These are phyloP conservation scores for Nidula niveotomentosa DNA, from an alignment of 1,284 basidiomycete genomes.

Conservation along the genomic window DNA sequence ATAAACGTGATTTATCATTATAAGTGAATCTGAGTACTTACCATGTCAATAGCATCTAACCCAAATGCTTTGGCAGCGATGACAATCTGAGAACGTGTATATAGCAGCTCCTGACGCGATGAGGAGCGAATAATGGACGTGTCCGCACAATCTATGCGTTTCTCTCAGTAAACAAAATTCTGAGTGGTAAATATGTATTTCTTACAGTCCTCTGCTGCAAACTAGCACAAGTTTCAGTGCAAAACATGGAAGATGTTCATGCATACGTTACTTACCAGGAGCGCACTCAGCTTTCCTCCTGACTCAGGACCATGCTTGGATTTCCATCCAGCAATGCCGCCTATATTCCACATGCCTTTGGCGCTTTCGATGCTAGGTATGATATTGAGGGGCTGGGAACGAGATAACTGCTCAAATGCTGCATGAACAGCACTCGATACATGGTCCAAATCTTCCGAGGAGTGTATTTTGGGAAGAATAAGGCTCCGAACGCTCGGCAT, in stretches of 20 bases:
- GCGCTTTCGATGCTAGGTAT: conserved; percentile 85
- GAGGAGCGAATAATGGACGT: conserved; percentile 83
- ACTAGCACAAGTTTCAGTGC: conserved; percentile 42
- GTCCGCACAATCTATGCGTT: conserved; percentile 75
- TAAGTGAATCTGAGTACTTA: conserved; percentile 16
- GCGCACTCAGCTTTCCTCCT: conserved; percentile 52
- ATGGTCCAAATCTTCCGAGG: conserved; percentile 59
- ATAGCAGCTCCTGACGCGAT: conserved; percentile 77
- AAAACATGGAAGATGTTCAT: conserved; percentile 9
- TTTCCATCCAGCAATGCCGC: conserved; percentile 66
- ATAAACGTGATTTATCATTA: not conserved
- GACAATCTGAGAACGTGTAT: conserved; percentile 84
- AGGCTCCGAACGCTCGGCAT: conserved; percentile 54
- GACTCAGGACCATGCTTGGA: conserved; percentile 37
- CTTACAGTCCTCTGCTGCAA: conserved; percentile 90
- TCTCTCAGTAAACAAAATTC: conserved; percentile 1
- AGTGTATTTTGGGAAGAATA: conserved; percentile 81
- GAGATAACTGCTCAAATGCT: conserved; percentile 15
- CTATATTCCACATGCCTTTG: conserved; percentile 57
- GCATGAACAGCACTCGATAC: conserved; percentile 46
- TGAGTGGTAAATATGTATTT: conserved; percentile 3
- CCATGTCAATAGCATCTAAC: conserved; percentile 90
- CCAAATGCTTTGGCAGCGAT: conserved; percentile 85
- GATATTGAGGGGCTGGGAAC: conserved; percentile 46
- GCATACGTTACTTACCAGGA: conserved; percentile 44